These are phyloP conservation scores for Leptosphaerulina australis DNA, from an alignment of 2,329 filamentous ascomycete genomes.

Conservation along the genomic window DNA sequence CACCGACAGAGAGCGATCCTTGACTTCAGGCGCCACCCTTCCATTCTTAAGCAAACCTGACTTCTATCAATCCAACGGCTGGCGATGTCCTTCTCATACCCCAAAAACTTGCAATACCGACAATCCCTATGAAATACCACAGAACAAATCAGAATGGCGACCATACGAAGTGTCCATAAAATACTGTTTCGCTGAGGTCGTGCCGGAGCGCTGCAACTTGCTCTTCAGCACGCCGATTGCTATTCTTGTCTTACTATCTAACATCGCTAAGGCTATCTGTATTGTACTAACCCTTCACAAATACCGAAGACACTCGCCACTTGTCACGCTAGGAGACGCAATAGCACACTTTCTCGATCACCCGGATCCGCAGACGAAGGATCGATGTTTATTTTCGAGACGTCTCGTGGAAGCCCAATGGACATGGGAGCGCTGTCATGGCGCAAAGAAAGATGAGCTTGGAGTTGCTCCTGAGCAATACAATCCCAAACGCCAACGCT, in stretches of 20 bases:
- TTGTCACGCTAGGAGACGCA: slow-evolving; percentile 5
- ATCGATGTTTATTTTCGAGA: slow-evolving; percentile 3
- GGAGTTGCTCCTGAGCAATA: neutral
- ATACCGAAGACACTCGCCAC: neutral
- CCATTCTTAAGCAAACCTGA: slow-evolving; percentile 12
- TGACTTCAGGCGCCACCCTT: neutral
- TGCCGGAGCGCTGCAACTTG: slow-evolving; percentile 18
- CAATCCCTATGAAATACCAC: slow-evolving; percentile 12
- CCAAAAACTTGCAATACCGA: slow-evolving; percentile 3
- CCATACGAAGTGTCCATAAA: slow-evolving; percentile 11
- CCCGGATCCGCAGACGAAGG: slow-evolving; percentile 5
- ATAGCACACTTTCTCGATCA: slow-evolving; percentile 7
- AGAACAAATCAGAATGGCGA: slow-evolving; percentile 16
- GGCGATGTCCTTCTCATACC: slow-evolving; percentile 20
- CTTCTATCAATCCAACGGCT: slow-evolving; percentile 17
- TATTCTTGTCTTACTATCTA: neutral
- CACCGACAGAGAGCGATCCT: neutral
- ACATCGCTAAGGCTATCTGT: slow-evolving; percentile 5
- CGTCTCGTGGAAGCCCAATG: slow-evolving; percentile 1
- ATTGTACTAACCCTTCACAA: neutral
- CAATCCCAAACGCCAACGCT: neutral
- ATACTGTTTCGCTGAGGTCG: slow-evolving; percentile 30
- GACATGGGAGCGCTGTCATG: slow-evolving; percentile 1
- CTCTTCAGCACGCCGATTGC: slow-evolving; percentile 1
- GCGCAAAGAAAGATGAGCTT: slow-evolving; percentile 2